These are phyloP conservation scores for Aspergillus sp. DNA, from an alignment of 2,329 filamentous ascomycete genomes.

Conservation along the genomic window DNA sequence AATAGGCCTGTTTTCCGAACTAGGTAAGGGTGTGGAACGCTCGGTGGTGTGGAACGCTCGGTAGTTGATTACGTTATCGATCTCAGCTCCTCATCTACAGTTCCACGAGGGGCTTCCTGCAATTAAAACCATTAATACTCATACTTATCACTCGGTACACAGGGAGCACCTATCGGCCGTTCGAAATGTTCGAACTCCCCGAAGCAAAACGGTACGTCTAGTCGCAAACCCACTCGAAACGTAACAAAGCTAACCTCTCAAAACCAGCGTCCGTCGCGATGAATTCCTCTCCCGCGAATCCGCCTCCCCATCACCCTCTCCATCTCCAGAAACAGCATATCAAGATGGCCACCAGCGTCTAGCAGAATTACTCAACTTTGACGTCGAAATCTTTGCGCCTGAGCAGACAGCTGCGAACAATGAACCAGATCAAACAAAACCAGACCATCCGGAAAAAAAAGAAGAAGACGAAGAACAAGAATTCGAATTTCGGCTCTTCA, in stretches of 20 bases:
- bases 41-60: no score
- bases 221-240: not conserved
- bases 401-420: not conserved
- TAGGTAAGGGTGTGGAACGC: no score
- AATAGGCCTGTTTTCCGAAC: no score
- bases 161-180: not conserved
- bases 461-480: conserved; percentile 31
- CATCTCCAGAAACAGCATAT: conserved; percentile 17
- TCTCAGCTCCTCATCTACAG: not conserved
- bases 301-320: conserved; percentile 25
- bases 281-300: conserved; percentile 27
- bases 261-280: conserved; percentile 29
- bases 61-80: no score
- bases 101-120: not conserved
- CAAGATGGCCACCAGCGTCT: conserved; percentile 27
- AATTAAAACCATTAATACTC: not conserved
- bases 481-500: conserved; percentile 40
- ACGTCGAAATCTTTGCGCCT: conserved; percentile 13
- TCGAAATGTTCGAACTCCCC: conserved; percentile 31
- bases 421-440: conserved; percentile 5
- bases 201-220: conserved; percentile 29
- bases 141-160: not conserved
- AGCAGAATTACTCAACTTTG: conserved; percentile 28
- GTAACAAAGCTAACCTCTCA: not conserved
- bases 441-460: not conserved